phyloP scores from a whole-genome alignment of 2,329 filamentous ascomycete species.

The Fusarium sp. region DNA sequence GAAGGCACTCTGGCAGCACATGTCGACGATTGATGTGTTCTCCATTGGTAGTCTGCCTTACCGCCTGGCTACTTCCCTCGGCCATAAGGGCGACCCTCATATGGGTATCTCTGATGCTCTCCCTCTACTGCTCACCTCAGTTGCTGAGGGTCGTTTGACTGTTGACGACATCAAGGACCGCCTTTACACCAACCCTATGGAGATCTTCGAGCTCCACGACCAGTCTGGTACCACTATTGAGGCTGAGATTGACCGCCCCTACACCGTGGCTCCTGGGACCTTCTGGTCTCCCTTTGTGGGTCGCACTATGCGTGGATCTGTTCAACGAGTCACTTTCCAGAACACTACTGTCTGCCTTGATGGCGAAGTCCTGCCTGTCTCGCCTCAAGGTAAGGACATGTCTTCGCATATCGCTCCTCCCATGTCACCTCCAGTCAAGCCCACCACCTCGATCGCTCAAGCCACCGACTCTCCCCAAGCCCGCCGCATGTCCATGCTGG shows the following conservation, averaged over 20 bases:
- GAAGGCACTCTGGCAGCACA: conserved; percentile 76
- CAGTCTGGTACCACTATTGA: conserved; percentile 78
- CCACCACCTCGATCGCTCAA: conserved; percentile 53
- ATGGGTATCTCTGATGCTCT: conserved; percentile 78
- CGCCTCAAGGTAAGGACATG: conserved; percentile 76
- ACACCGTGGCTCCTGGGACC: conserved; percentile 59
- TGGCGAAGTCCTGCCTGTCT: conserved; percentile 65
- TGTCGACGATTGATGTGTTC: conserved; percentile 80
- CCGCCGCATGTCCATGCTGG: conserved; percentile 46
- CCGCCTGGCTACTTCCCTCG: conserved; percentile 70
- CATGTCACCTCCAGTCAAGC: conserved; percentile 67
- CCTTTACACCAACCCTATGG: conserved; percentile 80
- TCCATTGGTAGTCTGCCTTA: conserved; percentile 82
- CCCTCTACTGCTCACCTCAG: conserved; percentile 78
- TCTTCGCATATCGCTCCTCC: conserved; percentile 69
- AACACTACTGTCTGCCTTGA: conserved; percentile 79
- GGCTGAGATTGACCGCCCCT: conserved; percentile 78
- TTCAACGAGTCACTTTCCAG: conserved; percentile 80
- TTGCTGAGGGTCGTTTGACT: conserved; percentile 76
- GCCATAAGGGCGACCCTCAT: conserved; percentile 64
- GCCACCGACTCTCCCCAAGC: conserved; percentile 49
- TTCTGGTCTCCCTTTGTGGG: conserved; percentile 78
- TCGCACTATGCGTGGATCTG: conserved; percentile 72
- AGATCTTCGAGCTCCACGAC: conserved; percentile 84
- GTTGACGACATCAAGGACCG: conserved; percentile 76